Evolutionary conservation across 2,329 filamentous ascomycete species (phyloP).

Genomic region (Fusarium pseudograminearum): DNA sequence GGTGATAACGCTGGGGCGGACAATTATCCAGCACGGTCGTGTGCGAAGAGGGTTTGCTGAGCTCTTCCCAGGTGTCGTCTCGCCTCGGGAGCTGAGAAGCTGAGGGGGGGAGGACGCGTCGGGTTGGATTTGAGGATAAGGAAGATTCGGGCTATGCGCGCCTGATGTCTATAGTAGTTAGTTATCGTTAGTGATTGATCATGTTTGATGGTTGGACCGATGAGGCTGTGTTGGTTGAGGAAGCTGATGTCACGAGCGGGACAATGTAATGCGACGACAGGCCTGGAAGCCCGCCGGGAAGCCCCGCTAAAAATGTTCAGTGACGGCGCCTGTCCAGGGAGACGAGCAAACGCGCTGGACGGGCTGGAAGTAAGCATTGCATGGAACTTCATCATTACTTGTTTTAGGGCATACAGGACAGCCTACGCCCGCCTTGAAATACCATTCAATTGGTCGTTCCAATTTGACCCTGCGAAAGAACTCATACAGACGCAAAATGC

Average conservation of each 20-base stretch:
- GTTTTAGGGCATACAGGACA: no score
- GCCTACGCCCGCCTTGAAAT: no score
- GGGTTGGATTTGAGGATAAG: neutral
- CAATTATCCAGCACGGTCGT: neutral
- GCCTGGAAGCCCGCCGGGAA: neutral
- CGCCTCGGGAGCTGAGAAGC: no score
- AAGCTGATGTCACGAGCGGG: neutral
- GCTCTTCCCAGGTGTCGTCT: neutral
- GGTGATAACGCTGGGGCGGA: neutral
- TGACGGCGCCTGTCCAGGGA: neutral
- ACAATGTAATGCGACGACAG: neutral
- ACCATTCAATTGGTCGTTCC: neutral
- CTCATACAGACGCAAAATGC: neutral
- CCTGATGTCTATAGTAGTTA: neutral
- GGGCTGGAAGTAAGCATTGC: neutral
- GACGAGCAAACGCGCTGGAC: neutral
- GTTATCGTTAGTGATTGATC: no score
- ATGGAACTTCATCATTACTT: neutral
- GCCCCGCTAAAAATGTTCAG: neutral
- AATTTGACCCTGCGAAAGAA: neutral
- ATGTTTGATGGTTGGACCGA: neutral
- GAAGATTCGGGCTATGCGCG: neutral
- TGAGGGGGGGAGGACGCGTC: neutral
- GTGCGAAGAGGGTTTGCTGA: neutral
- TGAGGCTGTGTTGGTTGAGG: neutral